These are phyloP conservation scores for Sordariomycetes sp. DNA, from an alignment of 2,329 filamentous ascomycete genomes.

Conservation along the genomic window DNA sequence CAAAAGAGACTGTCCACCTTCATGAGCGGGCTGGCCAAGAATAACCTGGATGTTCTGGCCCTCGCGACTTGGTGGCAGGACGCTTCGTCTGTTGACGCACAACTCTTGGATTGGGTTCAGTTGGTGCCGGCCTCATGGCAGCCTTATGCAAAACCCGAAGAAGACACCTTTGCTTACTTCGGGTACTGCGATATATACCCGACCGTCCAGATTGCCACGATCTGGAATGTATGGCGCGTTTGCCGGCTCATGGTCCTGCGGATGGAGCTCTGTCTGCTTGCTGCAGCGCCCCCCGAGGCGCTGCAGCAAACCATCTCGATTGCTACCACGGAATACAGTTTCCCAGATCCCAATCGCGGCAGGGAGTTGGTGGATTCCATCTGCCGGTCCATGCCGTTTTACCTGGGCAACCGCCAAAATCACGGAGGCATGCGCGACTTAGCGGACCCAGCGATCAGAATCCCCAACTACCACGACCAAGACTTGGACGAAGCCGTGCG, in stretches of 20 bases:
- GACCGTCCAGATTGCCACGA: conserved; percentile 9
- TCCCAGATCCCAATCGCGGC: conserved; percentile 5
- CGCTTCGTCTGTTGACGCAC: conserved; percentile 5
- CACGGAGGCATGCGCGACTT: conserved; percentile 7
- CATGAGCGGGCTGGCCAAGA: conserved; percentile 1
- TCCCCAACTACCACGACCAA: conserved; percentile 9
- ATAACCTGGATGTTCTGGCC: conserved; percentile 4
- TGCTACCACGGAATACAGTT: conserved; percentile 6
- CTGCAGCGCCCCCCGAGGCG: conserved; percentile 4
- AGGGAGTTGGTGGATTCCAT: conserved; percentile 9
- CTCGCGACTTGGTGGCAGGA: conserved; percentile 6
- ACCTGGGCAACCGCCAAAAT: conserved; percentile 8
- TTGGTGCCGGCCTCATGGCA: conserved; percentile 7
- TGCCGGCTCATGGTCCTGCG: conserved; percentile 8
- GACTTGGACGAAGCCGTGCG: conserved; percentile 6
- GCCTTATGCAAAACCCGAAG: conserved; percentile 4
- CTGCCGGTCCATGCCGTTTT: conserved; percentile 9
- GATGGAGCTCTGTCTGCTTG: conserved; percentile 7
- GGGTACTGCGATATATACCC: conserved; percentile 9
- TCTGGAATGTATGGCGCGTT: conserved; percentile 10
- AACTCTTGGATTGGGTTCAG: conserved; percentile 8
- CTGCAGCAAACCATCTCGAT: conserved; percentile 5
- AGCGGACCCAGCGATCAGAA: conserved; percentile 5
- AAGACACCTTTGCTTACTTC: conserved; percentile 5
- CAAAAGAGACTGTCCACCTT: conserved; percentile 4